Evolutionary conservation across 177 flowering plant species (phyloP).

Genomic region (Telopea speciosissima): DNA sequence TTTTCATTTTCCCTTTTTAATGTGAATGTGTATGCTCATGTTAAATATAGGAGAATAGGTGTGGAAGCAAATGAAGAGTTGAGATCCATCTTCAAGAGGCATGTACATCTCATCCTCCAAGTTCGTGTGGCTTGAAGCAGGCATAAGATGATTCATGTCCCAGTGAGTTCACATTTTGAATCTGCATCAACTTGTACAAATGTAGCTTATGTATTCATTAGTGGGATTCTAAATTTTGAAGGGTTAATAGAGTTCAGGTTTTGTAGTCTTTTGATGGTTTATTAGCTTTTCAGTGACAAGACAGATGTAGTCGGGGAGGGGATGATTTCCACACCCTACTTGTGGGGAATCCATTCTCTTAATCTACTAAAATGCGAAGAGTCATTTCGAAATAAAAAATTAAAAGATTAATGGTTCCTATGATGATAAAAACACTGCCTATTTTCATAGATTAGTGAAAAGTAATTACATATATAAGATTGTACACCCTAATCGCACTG

Average conservation of each 20-base stretch:
- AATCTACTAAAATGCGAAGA: too few relatives aligned
- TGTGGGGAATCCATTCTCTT: too few relatives aligned
- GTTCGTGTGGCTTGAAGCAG: slow-evolving; percentile 44
- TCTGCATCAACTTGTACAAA: neutral
- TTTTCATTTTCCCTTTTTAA: neutral
- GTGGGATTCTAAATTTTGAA: neutral
- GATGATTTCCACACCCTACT: too few relatives aligned
- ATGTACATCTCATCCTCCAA: slow-evolving; percentile 83
- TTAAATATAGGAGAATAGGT: slow-evolving; percentile 72
- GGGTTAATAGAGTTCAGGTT: neutral
- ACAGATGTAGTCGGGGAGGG: too few relatives aligned
- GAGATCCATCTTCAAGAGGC: slow-evolving; percentile 72
- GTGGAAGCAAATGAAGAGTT: slow-evolving; percentile 91
- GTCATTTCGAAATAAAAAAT: too few relatives aligned
- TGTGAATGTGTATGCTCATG: neutral
- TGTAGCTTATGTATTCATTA: neutral
- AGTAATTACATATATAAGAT: too few relatives aligned
- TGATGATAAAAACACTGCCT: too few relatives aligned
- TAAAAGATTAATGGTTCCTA: too few relatives aligned
- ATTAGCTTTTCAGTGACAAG: too few relatives aligned
- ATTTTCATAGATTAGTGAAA: too few relatives aligned
- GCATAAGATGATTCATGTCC: neutral
- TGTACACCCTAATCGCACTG: too few relatives aligned
- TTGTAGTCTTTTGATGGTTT: too few relatives aligned
- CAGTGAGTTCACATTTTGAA: neutral